A percentile compares a stretch with the other conserved stretches of the same genome.
phyloP scores from a whole-genome alignment of 345 rosid species.

The Gossypium arboreum region DNA sequence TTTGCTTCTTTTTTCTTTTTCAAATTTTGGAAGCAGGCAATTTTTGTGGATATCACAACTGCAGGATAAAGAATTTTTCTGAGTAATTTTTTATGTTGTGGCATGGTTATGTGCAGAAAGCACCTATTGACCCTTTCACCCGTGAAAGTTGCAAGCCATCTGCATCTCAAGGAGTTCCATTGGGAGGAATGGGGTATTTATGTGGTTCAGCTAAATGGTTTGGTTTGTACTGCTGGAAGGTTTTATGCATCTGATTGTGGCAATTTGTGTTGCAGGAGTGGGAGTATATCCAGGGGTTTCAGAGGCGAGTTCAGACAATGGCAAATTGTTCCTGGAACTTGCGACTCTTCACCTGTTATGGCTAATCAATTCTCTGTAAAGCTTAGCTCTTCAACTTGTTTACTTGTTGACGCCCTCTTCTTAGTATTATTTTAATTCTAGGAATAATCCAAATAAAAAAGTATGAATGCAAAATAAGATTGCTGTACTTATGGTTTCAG shows the following conservation, averaged over 20 bases:
- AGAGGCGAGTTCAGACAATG: slow-evolving; percentile 96
- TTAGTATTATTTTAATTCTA: not conserved
- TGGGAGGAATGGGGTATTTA: slow-evolving; percentile 96
- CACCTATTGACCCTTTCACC: slow-evolving; percentile 97
- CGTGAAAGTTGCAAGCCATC: slow-evolving; percentile 88
- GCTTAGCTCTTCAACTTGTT: slow-evolving; percentile 21
- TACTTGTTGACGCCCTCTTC: not conserved
- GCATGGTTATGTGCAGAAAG: slow-evolving; percentile 56
- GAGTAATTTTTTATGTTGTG: not conserved
- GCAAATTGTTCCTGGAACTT: slow-evolving; percentile 84
- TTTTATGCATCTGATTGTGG: slow-evolving; percentile 12
- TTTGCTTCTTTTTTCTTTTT: not conserved
- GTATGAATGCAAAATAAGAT: not conserved
- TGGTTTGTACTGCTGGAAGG: slow-evolving; percentile 12
- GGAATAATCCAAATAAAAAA: not conserved
- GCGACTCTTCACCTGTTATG: slow-evolving; percentile 92
- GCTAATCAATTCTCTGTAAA: slow-evolving; percentile 96
- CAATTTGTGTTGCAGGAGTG: slow-evolving; percentile 57
- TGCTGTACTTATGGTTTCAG: not conserved
- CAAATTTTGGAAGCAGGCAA: not conserved
- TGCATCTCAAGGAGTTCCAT: slow-evolving; percentile 94
- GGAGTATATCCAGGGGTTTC: slow-evolving; percentile 95
- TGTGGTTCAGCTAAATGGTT: slow-evolving; percentile 17
- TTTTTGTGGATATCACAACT: not conserved
- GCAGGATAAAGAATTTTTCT: not conserved